A percentile compares a stretch with the other conserved stretches of the same genome.
Conservation (phyloP, 2,329 filamentous ascomycete genomes). For the Cryphonectria radicalis region DNA sequence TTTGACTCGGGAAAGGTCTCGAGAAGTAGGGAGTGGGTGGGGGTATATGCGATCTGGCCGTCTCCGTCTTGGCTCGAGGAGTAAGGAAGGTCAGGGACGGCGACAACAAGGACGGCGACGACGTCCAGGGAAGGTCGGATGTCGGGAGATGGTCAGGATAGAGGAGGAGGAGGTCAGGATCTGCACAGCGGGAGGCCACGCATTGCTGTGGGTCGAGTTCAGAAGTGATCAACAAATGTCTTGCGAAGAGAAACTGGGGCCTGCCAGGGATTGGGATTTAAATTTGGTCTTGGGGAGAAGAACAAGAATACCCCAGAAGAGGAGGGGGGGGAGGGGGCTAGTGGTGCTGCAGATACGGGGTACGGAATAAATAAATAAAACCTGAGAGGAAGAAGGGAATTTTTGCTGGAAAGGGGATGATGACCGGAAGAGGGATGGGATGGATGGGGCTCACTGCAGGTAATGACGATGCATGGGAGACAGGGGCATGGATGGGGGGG, state of each 20-base stretch:
- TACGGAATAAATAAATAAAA: not conserved
- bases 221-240: not conserved
- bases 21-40: no score
- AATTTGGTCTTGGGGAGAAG: not conserved
- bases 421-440: not conserved
- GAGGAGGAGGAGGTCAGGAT: slow-evolving; percentile 4
- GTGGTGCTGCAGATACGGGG: not conserved
- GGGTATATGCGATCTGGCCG: not conserved
- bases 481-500: not conserved
- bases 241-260: slow-evolving; percentile 5
- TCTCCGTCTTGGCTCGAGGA: not conserved
- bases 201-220: slow-evolving; percentile 10
- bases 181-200: slow-evolving; percentile 11
- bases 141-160: slow-evolving; percentile 10
- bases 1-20: not conserved
- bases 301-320: not conserved
- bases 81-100: not conserved
- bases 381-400: not conserved
- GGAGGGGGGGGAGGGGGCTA: not conserved
- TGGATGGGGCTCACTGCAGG: not conserved
- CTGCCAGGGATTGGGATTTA: not conserved
- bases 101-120: not conserved
- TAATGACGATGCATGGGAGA: not conserved
- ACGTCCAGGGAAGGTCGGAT: slow-evolving; percentile 1
- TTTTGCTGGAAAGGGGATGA: not conserved